phyloP scores from a whole-genome alignment of 306 rosid genomes.

The Potentilla sterilis region DNA sequence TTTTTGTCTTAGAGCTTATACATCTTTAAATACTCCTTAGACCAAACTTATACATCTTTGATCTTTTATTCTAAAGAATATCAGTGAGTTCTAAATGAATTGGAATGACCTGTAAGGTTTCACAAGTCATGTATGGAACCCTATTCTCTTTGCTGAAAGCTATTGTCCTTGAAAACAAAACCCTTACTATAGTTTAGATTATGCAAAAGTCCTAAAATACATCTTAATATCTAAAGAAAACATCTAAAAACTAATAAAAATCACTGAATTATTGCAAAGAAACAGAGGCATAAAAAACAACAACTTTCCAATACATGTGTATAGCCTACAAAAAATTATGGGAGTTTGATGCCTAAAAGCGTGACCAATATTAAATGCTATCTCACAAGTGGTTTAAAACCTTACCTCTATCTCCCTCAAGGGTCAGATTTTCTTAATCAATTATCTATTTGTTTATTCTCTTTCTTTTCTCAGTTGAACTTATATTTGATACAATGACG shows the following conservation, averaged over 20 bases:
- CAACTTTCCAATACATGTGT: neutral
- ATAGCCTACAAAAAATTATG: neutral
- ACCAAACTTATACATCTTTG: neutral
- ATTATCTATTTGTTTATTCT: too few species aligned
- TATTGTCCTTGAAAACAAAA: neutral
- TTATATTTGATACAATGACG: too few species aligned
- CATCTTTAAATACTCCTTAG: too few species aligned
- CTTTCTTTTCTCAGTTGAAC: too few species aligned
- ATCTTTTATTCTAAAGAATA: neutral
- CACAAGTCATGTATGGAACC: neutral
- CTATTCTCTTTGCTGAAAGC: neutral
- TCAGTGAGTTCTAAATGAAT: neutral
- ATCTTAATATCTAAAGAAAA: neutral
- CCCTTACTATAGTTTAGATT: neutral
- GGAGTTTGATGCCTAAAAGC: neutral
- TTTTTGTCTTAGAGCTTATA: neutral
- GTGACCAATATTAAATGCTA: neutral
- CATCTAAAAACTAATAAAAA: neutral
- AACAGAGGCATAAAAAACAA: neutral
- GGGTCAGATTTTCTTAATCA: too few species aligned
- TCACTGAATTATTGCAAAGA: neutral
- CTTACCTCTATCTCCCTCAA: neutral
- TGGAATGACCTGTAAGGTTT: neutral
- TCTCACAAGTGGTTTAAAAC: neutral
- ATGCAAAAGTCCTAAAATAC: neutral